These are phyloP conservation scores for Aspergillus leporis DNA, from an alignment of 495 filamentous ascomycete species.

Conservation along the genomic window DNA sequence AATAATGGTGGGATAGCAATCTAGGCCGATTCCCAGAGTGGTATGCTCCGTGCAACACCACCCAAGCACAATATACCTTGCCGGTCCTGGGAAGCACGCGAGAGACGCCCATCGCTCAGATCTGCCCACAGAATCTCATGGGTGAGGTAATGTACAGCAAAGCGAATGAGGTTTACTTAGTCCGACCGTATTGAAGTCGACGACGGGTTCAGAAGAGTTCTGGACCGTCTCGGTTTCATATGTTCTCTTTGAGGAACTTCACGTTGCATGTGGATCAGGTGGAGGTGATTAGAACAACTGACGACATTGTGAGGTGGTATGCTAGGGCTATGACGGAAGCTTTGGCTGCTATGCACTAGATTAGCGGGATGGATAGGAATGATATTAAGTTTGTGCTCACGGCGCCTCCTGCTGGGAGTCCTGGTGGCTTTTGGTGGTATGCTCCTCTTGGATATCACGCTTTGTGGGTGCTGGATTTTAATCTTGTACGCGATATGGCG, in stretches of 20 bases:
- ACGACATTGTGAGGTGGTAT: constrained; percentile 16
- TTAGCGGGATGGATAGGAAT: constrained; percentile 40
- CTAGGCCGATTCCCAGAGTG: constrained; percentile 27
- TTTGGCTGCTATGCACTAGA: constrained; percentile 49
- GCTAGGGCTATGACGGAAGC: constrained; percentile 44
- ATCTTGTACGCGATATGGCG: constrained; percentile 34
- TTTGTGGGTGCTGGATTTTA: constrained; percentile 51
- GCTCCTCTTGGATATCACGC: constrained; percentile 17
- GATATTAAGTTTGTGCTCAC: constrained; percentile 55
- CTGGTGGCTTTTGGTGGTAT: constrained; percentile 1
- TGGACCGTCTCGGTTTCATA: no score
- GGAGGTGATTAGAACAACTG: constrained; percentile 35
- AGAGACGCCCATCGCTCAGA: constrained; percentile 31
- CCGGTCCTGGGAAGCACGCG: constrained; percentile 29
- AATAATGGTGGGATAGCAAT: constrained; percentile 34
- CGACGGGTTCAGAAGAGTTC: constrained; percentile 20
- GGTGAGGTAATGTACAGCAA: constrained; percentile 26
- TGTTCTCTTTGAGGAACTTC: no score
- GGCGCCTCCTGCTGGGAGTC: neutral
- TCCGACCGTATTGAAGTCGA: constrained; percentile 48
- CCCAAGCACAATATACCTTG: constrained; percentile 43
- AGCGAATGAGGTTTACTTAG: constrained; percentile 40
- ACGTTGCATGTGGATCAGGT: constrained; percentile 53
- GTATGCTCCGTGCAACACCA: constrained; percentile 38
- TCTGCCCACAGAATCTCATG: constrained; percentile 27